phyloP scores from a whole-genome alignment of 176 grass and related monocot genomes.

The Rhynchospora pubera region DNA sequence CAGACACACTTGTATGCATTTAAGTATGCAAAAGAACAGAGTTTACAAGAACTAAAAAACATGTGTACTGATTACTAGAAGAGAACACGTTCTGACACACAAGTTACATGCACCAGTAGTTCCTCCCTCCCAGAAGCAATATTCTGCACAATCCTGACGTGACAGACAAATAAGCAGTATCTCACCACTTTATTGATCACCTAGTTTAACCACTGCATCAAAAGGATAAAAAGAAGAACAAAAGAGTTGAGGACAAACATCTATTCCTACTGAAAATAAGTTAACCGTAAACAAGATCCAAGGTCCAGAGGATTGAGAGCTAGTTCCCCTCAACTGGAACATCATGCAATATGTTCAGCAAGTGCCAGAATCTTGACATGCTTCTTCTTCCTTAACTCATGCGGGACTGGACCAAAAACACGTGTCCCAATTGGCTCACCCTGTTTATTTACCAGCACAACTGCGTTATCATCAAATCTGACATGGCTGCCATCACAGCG shows the following conservation, averaged over 20 bases:
- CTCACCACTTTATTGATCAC: background rate
- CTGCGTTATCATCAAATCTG: slow-evolving; percentile 81
- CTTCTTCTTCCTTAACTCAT: slow-evolving; percentile 93
- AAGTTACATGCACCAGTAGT: background rate
- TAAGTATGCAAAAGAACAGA: background rate
- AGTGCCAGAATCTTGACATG: slow-evolving; percentile 88
- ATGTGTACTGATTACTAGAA: background rate
- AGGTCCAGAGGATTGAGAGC: background rate
- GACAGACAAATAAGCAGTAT: background rate
- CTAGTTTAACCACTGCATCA: background rate
- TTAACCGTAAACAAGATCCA: background rate
- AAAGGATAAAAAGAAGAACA: background rate
- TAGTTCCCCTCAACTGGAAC: background rate
- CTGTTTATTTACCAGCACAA: slow-evolving; percentile 91
- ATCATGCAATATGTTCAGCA: slow-evolving; percentile 87
- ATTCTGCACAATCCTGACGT: background rate
- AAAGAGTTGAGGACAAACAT: background rate
- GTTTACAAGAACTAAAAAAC: background rate
- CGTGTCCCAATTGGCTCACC: slow-evolving; percentile 88
- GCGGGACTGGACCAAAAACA: slow-evolving; percentile 65
- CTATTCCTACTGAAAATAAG: background rate
- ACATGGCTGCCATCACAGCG: slow-evolving; percentile 74
- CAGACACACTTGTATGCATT: too few relatives aligned
- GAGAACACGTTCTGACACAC: background rate
- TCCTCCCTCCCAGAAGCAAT: background rate